Percentiles rank a stretch among this genome's conserved stretches.
Conservation (phyloP, 2,329 filamentous ascomycete genomes). For the Diplodia intermedia region DNA sequence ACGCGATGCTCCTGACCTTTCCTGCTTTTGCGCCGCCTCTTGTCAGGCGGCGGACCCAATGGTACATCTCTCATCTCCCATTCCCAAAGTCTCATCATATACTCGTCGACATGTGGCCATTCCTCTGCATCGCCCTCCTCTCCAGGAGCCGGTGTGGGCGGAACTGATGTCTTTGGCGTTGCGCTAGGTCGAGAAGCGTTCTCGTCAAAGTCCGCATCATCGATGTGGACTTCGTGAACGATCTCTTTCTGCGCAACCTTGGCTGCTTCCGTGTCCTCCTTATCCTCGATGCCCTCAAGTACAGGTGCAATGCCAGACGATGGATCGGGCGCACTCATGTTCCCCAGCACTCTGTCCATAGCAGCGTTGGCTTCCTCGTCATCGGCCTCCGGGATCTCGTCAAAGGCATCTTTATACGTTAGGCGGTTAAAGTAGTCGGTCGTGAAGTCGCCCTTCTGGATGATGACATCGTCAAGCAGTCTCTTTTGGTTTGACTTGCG, state of each 20-base stretch:
- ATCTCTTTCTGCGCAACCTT: slow-evolving; percentile 88
- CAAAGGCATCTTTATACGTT: slow-evolving; percentile 71
- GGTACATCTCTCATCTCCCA: slow-evolving; percentile 33
- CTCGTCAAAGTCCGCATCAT: slow-evolving; percentile 52
- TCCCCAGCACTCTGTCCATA: slow-evolving; percentile 81
- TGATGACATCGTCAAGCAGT: slow-evolving; percentile 96
- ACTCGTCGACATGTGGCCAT: slow-evolving; percentile 29
- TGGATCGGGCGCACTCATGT: slow-evolving; percentile 50
- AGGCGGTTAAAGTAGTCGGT: slow-evolving; percentile 92
- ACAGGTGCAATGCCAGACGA: slow-evolving; percentile 71
- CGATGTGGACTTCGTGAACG: slow-evolving; percentile 61
- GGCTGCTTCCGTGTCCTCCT: slow-evolving; percentile 88
- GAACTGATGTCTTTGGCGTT: slow-evolving; percentile 35
- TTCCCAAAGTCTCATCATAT: slow-evolving; percentile 28
- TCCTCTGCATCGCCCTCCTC: slow-evolving; percentile 14
- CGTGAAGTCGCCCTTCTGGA: slow-evolving; percentile 97
- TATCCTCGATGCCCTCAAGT: slow-evolving; percentile 89
- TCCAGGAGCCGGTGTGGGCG: slow-evolving; percentile 10
- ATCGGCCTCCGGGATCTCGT: slow-evolving; percentile 50
- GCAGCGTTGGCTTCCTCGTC: slow-evolving; percentile 68
- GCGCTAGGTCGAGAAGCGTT: slow-evolving; percentile 38
- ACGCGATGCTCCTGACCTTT: slow-evolving; percentile 31
- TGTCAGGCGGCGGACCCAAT: slow-evolving; percentile 30
- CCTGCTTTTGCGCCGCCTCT: slow-evolving; percentile 26
- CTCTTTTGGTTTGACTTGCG: slow-evolving; percentile 97